phyloP scores from a whole-genome alignment of 1,284 basidiomycete genomes.

The Cutaneotrichosporon curvatum region DNA sequence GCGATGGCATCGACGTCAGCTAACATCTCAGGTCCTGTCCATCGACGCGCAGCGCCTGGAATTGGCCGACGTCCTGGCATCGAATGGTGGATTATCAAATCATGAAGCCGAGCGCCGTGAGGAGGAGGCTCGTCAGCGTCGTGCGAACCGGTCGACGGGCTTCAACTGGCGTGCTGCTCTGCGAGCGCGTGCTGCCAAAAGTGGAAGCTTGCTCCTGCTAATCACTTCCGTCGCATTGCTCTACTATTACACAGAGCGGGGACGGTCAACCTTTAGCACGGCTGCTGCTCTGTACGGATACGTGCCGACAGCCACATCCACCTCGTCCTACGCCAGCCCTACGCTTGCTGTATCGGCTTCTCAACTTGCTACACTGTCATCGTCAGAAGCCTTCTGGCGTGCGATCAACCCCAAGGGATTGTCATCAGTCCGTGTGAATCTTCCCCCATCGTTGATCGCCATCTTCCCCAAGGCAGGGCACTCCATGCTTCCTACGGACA shows the following conservation, averaged over 20 bases:
- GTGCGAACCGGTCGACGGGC: constrained; percentile 1
- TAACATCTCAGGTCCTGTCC: constrained; percentile 44
- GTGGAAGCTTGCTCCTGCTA: constrained; percentile 65
- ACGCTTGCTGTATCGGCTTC: constrained; percentile 7
- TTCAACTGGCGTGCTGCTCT: constrained; percentile 49
- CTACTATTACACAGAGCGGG: constrained; percentile 41
- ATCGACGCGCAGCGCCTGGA: constrained; percentile 54
- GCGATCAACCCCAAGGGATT: constrained; percentile 67
- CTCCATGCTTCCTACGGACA: constrained; percentile 33
- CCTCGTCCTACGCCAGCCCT: constrained; percentile 15
- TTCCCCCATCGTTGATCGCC: constrained; percentile 71
- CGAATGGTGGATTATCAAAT: constrained; percentile 11
- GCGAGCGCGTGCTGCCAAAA: constrained; percentile 66
- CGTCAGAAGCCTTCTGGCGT: constrained; percentile 59
- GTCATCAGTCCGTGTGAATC: constrained; percentile 64
- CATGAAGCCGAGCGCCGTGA: constrained; percentile 10
- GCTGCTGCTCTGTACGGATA: constrained; percentile 40
- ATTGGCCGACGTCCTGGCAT: constrained; percentile 42
- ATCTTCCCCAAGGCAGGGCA: constrained; percentile 52
- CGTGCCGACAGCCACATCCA: constrained; percentile 21
- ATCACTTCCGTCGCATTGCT: constrained; percentile 40
- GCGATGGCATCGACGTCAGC: not conserved
- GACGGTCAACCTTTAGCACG: constrained; percentile 18
- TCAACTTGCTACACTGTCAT: constrained; percentile 24
- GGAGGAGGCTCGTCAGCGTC: constrained; percentile 11